Evolutionary conservation across 441 rosid genomes (phyloP), one percentile per base, ranked within the genome.

Genomic region (Arabidopsis hybrid): DNA sequence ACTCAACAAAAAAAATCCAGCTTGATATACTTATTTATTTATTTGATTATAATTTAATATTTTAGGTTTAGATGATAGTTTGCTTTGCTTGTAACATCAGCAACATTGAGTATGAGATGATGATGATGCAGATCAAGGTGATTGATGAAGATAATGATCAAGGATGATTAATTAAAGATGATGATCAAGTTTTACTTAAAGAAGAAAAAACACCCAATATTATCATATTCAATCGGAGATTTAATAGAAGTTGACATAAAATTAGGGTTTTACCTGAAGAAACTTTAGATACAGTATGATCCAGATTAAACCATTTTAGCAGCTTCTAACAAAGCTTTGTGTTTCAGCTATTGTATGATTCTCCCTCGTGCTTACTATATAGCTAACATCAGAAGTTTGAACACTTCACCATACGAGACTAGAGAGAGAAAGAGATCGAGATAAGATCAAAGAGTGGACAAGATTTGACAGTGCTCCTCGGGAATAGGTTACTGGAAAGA

Each of bases 71-170:
- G 7, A 63, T 59, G 35, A 62, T 56, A 59, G 53, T 38, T 71
- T 75, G 65, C 77, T 82, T 81, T 65, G 66, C 85, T 78, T 82
- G 69, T 60, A 71, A 64, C 66, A 60, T 73, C 76, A 86, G 83
- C 80, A 81, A 75, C 49, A 58, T 69, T 52, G 80, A 65, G 75
- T 55, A 71, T 64, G 47, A 49, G 69, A 71, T 57, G 60, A 75
- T 68, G 35, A 62, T 69, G 55, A 66, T 67, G 29, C 29, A 26
- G 43, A 72, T 61, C 53, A 60, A 36, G 13, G 35, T 66, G 61
- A 78, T 60, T 47, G 16, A 36, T 62, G 14, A 45, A 43, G 46
- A 69, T 69, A 49, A 45, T 53, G 51, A 71, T 67, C 73, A 51
- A 60, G 3, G 62, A 39, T 60, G 58, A 65, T 38, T 10, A n/a